Percentiles rank a stretch among this genome's conserved stretches.
Evolutionary conservation across 1,139 yeast species (phyloP).

Genomic region (Yamadazyma atmosphaerica): DNA sequence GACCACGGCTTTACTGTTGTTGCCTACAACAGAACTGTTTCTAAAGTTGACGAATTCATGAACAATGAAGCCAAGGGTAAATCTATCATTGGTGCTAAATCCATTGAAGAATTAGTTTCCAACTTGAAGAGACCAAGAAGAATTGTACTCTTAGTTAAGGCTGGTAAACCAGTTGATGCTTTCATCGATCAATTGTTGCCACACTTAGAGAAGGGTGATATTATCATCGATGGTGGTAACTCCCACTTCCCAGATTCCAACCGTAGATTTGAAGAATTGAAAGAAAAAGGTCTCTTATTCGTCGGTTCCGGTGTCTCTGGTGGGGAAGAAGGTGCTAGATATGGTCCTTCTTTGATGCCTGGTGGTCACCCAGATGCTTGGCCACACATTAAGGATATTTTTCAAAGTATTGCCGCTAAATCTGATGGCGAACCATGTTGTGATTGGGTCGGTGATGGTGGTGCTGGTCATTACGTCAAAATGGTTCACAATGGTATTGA

Average conservation of each 20-base stretch:
- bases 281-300: slow-evolving; percentile 82
- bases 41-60: slow-evolving; percentile 92
- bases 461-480: slow-evolving; percentile 98
- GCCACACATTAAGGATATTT: slow-evolving; percentile 96
- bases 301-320: slow-evolving; percentile 99
- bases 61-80: slow-evolving; percentile 96
- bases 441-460: slow-evolving; percentile 99
- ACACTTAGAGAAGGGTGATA: slow-evolving; percentile 92
- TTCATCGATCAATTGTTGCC: slow-evolving; percentile 89
- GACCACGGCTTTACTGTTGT: slow-evolving; percentile 98
- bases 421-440: slow-evolving; percentile 99
- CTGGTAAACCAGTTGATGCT: slow-evolving; percentile 92
- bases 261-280: slow-evolving; percentile 92
- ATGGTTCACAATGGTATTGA: slow-evolving; percentile 99
- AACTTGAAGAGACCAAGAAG: slow-evolving; percentile 97
- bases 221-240: slow-evolving; percentile 99
- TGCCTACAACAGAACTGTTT: slow-evolving; percentile 96
- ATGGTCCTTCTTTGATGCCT: slow-evolving; percentile 99
- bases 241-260: slow-evolving; percentile 98
- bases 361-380: slow-evolving; percentile 98
- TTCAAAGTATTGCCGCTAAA: slow-evolving; percentile 96
- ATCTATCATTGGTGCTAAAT: slow-evolving; percentile 92
- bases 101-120: slow-evolving; percentile 82
- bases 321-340: slow-evolving; percentile 99
- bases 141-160: slow-evolving; percentile 91